Evolutionary conservation across 169 alveolate genomes (phyloP), one percentile per base, ranked within the genome.

Genomic region (Plasmodium vivax): DNA sequence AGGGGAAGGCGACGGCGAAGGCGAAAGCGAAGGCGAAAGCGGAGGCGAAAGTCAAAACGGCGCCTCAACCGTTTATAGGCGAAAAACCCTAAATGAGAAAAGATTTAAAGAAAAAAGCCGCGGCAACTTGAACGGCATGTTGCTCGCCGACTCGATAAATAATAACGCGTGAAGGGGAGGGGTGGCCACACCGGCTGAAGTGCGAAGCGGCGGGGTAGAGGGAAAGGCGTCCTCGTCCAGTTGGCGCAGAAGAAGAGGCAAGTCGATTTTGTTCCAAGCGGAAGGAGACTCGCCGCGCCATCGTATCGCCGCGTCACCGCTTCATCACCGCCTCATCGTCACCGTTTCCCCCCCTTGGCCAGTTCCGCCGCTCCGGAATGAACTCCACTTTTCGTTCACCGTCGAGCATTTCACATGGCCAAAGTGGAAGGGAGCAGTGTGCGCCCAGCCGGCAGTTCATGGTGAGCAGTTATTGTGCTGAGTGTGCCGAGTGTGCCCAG

Each of bases 141-240:
- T 54, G 23, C 9, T 82, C 32, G 27, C 51, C 43, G 79, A 82
- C 27, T 82, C 90, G 23, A 1, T 54, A n/a, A 82, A 82, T 82
- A 82, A 82, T 30, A 82, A 30, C 38, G 8, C n/a, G 56, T 43
- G 36, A n/a, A 10, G 14, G 56, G 36, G 34, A 43, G 2, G 47
- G 9, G 32, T 32, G 10, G 71, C 14, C 19, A 23, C 27, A 23
- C 27, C 27, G 16, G 9, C n/a, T 68, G 12, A 23, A 19, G 16
- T 1, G 30, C 12, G 19, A 19, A 68, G 36, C 30, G 2, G 5
- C n/a, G 38, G 19, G 36, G 1, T 68, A 16, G 27, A 3, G 1
- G 38, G 36, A 9, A 62, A 62, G 30, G 77, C 30, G 36, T 62
- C 77, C 36, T 62, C 3, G 6, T 62, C 36, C 36, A 62, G 10